A percentile compares a stretch with the other conserved stretches of the same genome.
phyloP scores from a whole-genome alignment of 495 filamentous ascomycete species.

The Penicillium canescens region DNA sequence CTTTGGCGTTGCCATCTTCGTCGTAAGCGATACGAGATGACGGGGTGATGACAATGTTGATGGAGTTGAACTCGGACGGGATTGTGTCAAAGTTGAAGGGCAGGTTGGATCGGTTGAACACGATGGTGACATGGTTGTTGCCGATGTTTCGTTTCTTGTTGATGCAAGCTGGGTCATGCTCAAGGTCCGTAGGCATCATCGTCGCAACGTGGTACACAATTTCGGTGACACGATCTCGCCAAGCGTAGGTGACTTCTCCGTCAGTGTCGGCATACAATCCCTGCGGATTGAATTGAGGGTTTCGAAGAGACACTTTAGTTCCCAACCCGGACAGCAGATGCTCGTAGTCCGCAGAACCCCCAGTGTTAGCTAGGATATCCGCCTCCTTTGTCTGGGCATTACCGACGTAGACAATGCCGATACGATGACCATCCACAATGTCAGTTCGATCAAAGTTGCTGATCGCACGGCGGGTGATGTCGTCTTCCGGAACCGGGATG shows the following conservation, averaged over 20 bases:
- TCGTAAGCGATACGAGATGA: constrained; percentile 57
- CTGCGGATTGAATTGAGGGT: constrained; percentile 87
- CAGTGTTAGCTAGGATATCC: constrained; percentile 82
- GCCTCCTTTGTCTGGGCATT: constrained; percentile 76
- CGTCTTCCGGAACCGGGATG: constrained; percentile 81
- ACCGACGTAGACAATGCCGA: constrained; percentile 90
- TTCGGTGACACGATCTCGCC: constrained; percentile 92
- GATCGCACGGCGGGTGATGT: constrained; percentile 73
- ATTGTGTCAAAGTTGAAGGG: constrained; percentile 91
- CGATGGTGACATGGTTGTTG: constrained; percentile 97
- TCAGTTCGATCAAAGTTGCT: constrained; percentile 81
- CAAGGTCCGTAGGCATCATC: constrained; percentile 89
- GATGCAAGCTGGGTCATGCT: constrained; percentile 70
- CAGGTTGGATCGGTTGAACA: constrained; percentile 91
- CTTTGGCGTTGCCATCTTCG: constrained; percentile 22
- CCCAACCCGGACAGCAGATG: constrained; percentile 80
- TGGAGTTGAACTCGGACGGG: constrained; percentile 88
- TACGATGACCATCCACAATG: constrained; percentile 92
- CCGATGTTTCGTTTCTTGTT: constrained; percentile 94
- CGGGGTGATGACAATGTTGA: constrained; percentile 94
- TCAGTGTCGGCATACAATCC: constrained; percentile 85
- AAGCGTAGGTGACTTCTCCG: constrained; percentile 84
- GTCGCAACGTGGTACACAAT: constrained; percentile 95
- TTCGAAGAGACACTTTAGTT: constrained; percentile 73
- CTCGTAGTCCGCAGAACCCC: constrained; percentile 81